phyloP scores from a whole-genome alignment of 495 filamentous ascomycete genomes.

The Neohortaea acidophila region DNA sequence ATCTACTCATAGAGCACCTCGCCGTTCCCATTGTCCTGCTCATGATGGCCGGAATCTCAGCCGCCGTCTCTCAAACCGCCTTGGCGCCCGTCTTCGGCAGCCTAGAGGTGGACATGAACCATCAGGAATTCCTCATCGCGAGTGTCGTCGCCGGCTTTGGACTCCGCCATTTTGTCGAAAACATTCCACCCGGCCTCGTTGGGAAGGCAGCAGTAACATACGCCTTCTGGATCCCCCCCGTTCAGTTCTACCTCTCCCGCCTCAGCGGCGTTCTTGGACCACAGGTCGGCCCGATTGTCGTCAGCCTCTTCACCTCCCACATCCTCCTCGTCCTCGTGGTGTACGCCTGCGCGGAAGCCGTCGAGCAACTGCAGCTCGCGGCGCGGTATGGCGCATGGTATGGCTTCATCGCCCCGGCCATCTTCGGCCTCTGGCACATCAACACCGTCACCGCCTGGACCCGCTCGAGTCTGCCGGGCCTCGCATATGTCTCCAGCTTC shows the following conservation, averaged over 20 bases:
- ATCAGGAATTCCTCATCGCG: constrained; percentile 46
- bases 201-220: constrained; percentile 45
- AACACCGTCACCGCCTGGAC: constrained; percentile 39
- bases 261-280: constrained; percentile 51
- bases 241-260: constrained; percentile 52
- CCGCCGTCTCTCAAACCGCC: constrained; percentile 56
- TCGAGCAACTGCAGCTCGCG: constrained; percentile 42
- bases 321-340: constrained; percentile 56
- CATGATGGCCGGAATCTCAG: constrained; percentile 53
- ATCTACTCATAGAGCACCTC: background rate
- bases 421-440: constrained; percentile 46
- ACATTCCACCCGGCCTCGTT: constrained; percentile 27
- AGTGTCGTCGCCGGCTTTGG: constrained; percentile 45
- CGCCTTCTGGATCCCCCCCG: constrained; percentile 54
- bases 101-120: constrained; percentile 56
- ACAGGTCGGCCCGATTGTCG: constrained; percentile 55
- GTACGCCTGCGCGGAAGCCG: constrained; percentile 44
- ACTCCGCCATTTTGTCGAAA: constrained; percentile 39
- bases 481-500: constrained; percentile 44
- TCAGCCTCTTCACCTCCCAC: constrained; percentile 53
- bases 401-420: constrained; percentile 13
- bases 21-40: constrained; percentile 23
- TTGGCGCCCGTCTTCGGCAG: constrained; percentile 78
- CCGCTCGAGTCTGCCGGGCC: constrained; percentile 34
- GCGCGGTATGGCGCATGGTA: background rate